Base-by-base conservation (phyloP, 2,329 filamentous ascomycete species). In the Cytospora schulzeri region DNA sequence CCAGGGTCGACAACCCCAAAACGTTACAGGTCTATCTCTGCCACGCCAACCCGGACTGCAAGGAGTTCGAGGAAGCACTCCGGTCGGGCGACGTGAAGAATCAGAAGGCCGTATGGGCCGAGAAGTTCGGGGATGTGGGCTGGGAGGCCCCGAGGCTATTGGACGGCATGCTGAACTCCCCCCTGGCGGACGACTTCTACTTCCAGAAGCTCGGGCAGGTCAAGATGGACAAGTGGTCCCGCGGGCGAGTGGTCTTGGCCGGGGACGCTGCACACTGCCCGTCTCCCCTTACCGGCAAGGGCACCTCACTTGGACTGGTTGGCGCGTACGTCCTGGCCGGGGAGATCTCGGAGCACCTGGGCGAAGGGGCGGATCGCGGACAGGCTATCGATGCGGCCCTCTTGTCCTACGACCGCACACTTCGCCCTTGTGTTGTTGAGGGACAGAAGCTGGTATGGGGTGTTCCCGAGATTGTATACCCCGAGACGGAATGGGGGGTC, bases 311-410 rank as follows among this genome's bases (percentile, higher is more conserved):
- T 0, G 79, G 79, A 0, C 69, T 88, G 0, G 70, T 82, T 0
- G 80, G 80, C 0, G 82, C 83, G 0, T 88, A 88, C 69, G 73
- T 86, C 2, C 75, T 88, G 4, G 85, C 85, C 0, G 85, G 85
- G 2, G 85, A 85, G 72, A 72, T 84, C 17, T 70, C 72, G 28
- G 71, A 71, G 35, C 70, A 75, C 4, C n/a, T 73, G 22, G 38
- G n/a, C 9, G n/a, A 17, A 8, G 7, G 41, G 24, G 50, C 57
- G 35, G 63, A 68, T 55, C 65, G 22, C 4, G 62, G 48, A 6
- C 52, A 38, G 22, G 68, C 72, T 15, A 68, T 80, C 2, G 60
- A 66, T 2, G 69, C 54, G 0, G 81, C 77, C 26, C 73, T 83
- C 15, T 68, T 69, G 41, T 72, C 71, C 0, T 86, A 85, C 65